phyloP scores from a whole-genome alignment of 2,329 filamentous ascomycete species.

The Ciborinia camelliae region DNA sequence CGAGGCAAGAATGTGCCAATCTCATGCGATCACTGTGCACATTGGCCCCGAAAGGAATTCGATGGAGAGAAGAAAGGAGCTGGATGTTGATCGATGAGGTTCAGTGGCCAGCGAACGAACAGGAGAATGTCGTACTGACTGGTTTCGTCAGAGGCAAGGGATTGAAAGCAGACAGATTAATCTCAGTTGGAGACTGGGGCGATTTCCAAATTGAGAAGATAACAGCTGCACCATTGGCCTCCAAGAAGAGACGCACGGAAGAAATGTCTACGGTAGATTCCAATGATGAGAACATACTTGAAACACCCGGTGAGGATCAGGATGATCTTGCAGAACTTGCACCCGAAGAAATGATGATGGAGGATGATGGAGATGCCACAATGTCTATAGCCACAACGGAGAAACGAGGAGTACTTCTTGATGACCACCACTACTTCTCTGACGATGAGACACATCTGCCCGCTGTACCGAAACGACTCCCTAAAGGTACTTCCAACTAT shows the following conservation, averaged over 20 bases:
- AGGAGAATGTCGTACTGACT: slow-evolving; percentile 69
- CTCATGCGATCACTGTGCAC: slow-evolving; percentile 88
- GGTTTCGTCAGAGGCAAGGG: slow-evolving; percentile 83
- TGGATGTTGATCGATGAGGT: slow-evolving; percentile 92
- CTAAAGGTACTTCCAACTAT: slow-evolving; percentile 88
- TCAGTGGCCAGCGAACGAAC: slow-evolving; percentile 60
- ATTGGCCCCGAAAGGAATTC: slow-evolving; percentile 86
- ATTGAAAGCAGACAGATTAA: slow-evolving; percentile 82
- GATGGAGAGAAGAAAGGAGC: slow-evolving; percentile 91
- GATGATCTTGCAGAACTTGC: slow-evolving; percentile 82
- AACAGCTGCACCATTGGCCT: slow-evolving; percentile 66
- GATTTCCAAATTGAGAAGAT: slow-evolving; percentile 92
- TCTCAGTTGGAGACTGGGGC: slow-evolving; percentile 92
- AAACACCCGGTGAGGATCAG: slow-evolving; percentile 70
- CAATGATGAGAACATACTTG: slow-evolving; percentile 56
- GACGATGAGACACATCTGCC: slow-evolving; percentile 70
- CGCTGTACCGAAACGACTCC: slow-evolving; percentile 67
- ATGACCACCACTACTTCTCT: slow-evolving; percentile 97
- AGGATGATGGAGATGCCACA: slow-evolving; percentile 54
- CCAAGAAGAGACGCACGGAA: slow-evolving; percentile 59
- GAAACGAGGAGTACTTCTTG: slow-evolving; percentile 85
- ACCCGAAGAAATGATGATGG: slow-evolving; percentile 80
- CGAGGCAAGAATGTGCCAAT: slow-evolving; percentile 85
- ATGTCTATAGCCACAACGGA: slow-evolving; percentile 48
- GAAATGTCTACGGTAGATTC: slow-evolving; percentile 66